Evolutionary conservation across 441 rosid genomes (phyloP).

Genomic region (Erodium trifolium): DNA sequence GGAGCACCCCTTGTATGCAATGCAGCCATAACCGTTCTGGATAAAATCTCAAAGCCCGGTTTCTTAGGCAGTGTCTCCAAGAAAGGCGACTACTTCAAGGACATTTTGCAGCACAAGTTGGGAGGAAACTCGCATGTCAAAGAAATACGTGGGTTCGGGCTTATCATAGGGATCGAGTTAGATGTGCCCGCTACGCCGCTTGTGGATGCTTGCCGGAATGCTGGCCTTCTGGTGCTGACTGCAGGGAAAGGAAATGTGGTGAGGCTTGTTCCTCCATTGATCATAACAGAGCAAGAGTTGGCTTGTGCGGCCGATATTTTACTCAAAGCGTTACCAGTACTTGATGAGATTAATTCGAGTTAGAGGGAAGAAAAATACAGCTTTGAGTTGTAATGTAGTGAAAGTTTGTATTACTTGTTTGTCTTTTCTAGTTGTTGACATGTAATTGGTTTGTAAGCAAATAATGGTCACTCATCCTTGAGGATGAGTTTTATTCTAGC

Average conservation of each 20-base stretch:
- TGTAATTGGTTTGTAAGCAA: constrained; percentile 12
- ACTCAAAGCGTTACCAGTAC: constrained; percentile 29
- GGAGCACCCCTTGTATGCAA: constrained; percentile 63
- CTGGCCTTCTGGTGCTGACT: constrained; percentile 64
- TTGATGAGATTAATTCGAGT: constrained; percentile 26
- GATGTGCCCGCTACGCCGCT: constrained; percentile 57
- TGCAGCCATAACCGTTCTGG: constrained; percentile 51
- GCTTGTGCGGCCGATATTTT: constrained; percentile 53
- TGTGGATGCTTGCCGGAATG: constrained; percentile 64
- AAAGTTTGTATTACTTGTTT: too few species aligned
- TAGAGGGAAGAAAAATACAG: constrained; percentile 7
- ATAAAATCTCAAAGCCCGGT: constrained; percentile 53
- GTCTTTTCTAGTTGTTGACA: neutral
- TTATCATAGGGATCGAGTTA: constrained; percentile 65
- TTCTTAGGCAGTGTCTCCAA: constrained; percentile 55
- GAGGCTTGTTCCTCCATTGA: constrained; percentile 72
- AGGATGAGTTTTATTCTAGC: neutral
- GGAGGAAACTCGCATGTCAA: constrained; percentile 60
- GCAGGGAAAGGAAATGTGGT: constrained; percentile 88
- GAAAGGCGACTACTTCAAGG: constrained; percentile 59
- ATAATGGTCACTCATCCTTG: neutral
- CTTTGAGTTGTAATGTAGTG: neutral
- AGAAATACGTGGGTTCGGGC: constrained; percentile 76
- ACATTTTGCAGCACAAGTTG: constrained; percentile 39
- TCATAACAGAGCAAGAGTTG: constrained; percentile 58